Base-by-base conservation (phyloP, 345 rosid species). In the Boechera retrofracta region DNA sequence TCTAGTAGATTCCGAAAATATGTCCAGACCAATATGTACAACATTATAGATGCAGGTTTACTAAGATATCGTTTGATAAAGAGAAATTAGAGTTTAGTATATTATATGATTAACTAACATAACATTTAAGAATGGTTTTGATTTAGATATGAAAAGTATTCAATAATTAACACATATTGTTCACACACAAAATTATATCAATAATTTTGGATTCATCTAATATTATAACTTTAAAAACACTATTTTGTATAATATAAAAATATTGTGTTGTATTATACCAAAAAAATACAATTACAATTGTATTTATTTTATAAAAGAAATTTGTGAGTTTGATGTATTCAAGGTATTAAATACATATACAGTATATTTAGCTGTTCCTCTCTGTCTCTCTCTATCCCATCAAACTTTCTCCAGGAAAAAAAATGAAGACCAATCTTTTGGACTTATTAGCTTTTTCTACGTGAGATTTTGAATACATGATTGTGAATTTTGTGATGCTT, bases 401-500 rank as follows among this genome's bases (percentile, higher is more conserved):
- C 64, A 68, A 60, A 16, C 33, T 67, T 58, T 67, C 28, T 21
- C 45, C 16, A 31, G 12, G 38, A 31, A 76, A 65, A 76, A 67
- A 59, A 67, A 29, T 15, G 74, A 77, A 70, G 76, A 77, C 80
- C 72, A 71, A 64, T 77, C 13, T 77, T 64, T 77, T 77, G 80
- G 80, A 77, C 52, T 24, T 71, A 71, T 64, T 64, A 64, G 45
- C 59, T 38, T 71, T 69, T 64, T 62, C 75, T 55, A 38, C 42
- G 32, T 54, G 42, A 47, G 26, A 53, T n/a, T 54, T 77, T 77
- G 60, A 77, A 28, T 55, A 51, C 69, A 31, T 64, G 53, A 64
- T 68, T 49, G 55, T 58, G 28, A 39, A 36, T 33, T 33, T 31
- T 29, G 56, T 70, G 59, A 55, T 18, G 72, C 60, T 55, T 36